Percentiles rank a stretch among this genome's conserved stretches.
phyloP scores from a whole-genome alignment of 2,329 filamentous ascomycete species.

The Lecanicillium sp. region DNA sequence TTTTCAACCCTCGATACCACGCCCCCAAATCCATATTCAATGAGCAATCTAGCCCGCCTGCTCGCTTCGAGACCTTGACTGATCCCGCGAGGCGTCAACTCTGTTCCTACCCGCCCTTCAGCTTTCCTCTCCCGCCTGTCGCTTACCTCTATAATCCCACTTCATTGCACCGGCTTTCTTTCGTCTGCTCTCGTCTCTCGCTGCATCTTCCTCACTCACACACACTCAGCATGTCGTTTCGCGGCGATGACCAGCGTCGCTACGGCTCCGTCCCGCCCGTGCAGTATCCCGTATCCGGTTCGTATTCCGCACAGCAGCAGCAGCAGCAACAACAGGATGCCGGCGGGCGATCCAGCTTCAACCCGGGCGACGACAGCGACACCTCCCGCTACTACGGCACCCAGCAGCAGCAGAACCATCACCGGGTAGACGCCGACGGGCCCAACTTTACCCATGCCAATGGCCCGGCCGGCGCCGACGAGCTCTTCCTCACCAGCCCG shows the following conservation, averaged over 20 bases:
- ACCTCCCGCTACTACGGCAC: slow-evolving; percentile 42
- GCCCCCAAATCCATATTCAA: slow-evolving; percentile 1
- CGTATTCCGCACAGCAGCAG: slow-evolving; percentile 19
- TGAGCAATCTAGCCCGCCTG: not conserved
- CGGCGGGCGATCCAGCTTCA: slow-evolving; percentile 62
- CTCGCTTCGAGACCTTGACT: not conserved
- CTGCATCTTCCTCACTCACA: not conserved
- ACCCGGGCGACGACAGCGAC: slow-evolving; percentile 61
- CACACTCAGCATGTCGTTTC: slow-evolving; percentile 51
- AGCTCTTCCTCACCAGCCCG: slow-evolving; percentile 57
- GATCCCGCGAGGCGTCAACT: not conserved
- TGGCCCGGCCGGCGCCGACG: slow-evolving; percentile 39
- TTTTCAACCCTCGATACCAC: no score
- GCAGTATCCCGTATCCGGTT: slow-evolving; percentile 51
- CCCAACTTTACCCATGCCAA: slow-evolving; percentile 17
- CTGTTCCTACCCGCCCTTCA: no score
- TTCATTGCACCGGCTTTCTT: not conserved
- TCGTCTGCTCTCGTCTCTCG: not conserved
- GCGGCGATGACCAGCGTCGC: slow-evolving; percentile 55
- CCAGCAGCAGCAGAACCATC: slow-evolving; percentile 23
- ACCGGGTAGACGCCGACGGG: slow-evolving; percentile 19
- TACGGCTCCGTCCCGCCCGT: slow-evolving; percentile 63
- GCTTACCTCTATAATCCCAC: no score
- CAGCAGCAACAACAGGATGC: slow-evolving; percentile 30
- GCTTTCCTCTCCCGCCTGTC: not conserved